Percentiles rank a stretch among this genome's conserved stretches.
Conservation (phyloP, 164 flowering plant species). For the Protea cynaroides region DNA sequence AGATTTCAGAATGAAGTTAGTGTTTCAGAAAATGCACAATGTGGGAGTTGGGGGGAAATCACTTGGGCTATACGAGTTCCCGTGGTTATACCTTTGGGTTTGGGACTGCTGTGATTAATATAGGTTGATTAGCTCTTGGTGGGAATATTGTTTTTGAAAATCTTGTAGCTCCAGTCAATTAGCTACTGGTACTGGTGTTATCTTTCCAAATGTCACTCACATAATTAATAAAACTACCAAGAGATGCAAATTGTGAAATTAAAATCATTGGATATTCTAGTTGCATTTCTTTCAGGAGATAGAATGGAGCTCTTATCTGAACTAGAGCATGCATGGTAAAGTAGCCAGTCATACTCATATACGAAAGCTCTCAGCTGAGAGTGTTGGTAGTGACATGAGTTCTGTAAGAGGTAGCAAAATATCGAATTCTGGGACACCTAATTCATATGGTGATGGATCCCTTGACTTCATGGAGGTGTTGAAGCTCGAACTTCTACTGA, state of each 20-base stretch:
- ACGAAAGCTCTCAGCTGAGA: conserved; percentile 71
- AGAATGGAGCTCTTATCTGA: conserved; percentile 36
- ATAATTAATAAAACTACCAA: too few species aligned
- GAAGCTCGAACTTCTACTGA: conserved; percentile 35
- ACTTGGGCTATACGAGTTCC: too few species aligned
- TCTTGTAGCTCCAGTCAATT: too few species aligned
- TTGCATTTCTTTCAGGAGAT: conserved; percentile 27
- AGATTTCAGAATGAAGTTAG: too few species aligned
- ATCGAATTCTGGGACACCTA: conserved; percentile 48
- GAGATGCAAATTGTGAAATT: not conserved
- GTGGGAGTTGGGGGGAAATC: too few species aligned
- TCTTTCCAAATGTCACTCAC: too few species aligned
- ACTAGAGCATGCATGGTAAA: conserved; percentile 34
- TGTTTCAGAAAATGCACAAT: too few species aligned
- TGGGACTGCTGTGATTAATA: too few species aligned
- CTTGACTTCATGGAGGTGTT: conserved; percentile 39
- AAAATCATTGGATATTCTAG: not conserved
- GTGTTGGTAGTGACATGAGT: conserved; percentile 73
- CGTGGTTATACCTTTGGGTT: too few species aligned
- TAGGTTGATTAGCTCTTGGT: too few species aligned
- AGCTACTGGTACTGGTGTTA: too few species aligned
- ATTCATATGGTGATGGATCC: conserved; percentile 41
- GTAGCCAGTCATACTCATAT: conserved; percentile 40
- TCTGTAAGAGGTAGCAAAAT: conserved; percentile 67
- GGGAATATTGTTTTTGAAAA: too few species aligned